Conservation (phyloP, 768 basidiomycete species). For the Lentinula boryana region DNA sequence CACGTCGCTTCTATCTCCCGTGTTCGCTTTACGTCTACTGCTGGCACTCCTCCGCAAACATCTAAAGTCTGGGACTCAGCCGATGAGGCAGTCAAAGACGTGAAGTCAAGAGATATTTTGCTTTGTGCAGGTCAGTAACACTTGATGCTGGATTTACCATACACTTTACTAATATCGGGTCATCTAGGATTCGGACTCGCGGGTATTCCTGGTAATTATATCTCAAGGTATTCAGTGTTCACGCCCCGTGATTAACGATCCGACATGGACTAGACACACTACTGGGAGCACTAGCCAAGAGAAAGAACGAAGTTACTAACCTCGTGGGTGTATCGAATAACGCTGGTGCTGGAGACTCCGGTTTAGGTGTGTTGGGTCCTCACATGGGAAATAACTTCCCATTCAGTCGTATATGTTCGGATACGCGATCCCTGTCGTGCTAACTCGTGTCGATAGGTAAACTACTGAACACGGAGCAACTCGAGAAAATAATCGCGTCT, state of each 20-base stretch:
- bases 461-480: slow-evolving; percentile 66
- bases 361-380: slow-evolving; percentile 47
- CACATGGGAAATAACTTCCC: background rate
- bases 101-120: slow-evolving; percentile 74
- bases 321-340: slow-evolving; percentile 89
- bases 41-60: slow-evolving; percentile 15
- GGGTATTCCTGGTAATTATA: slow-evolving; percentile 68
- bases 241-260: slow-evolving; percentile 1
- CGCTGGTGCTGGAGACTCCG: slow-evolving; percentile 64
- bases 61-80: slow-evolving; percentile 76
- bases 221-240: background rate
- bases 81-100: slow-evolving; percentile 78
- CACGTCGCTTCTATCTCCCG: background rate
- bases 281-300: slow-evolving; percentile 67
- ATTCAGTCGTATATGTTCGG: background rate
- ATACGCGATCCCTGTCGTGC: background rate
- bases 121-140: slow-evolving; percentile 70
- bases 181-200: slow-evolving; percentile 78
- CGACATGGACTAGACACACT: slow-evolving; percentile 57
- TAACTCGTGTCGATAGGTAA: slow-evolving; percentile 41
- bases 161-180: background rate
- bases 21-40: background rate
- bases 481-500: slow-evolving; percentile 81
- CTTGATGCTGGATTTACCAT: background rate
- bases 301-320: slow-evolving; percentile 58